Percentiles rank a stretch among this genome's conserved stretches.
These are phyloP conservation scores for Kwoniella pini DNA, from an alignment of 768 basidiomycete species.

Conservation along the genomic window DNA sequence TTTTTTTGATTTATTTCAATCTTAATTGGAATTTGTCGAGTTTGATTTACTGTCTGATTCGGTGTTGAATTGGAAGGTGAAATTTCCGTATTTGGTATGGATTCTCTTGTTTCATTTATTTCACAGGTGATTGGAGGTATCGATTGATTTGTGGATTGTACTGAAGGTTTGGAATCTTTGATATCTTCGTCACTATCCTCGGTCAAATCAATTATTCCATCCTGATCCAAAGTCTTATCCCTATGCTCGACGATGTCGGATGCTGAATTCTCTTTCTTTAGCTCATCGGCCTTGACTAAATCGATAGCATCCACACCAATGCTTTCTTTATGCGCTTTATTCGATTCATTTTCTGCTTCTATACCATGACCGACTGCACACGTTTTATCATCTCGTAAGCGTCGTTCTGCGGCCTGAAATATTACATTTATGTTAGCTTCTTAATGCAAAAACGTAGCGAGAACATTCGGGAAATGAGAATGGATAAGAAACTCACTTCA, in stretches of 20 bases:
- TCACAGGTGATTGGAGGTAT: not conserved
- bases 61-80: not conserved
- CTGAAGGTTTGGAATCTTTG: too few species aligned
- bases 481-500: constrained; percentile 59
- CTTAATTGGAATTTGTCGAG: too few species aligned
- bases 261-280: too few species aligned
- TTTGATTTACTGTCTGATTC: too few species aligned
- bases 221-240: not conserved
- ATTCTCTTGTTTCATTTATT: too few species aligned
- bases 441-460: too few species aligned
- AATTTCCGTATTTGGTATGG: not conserved
- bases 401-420: constrained; percentile 78
- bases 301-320: constrained; percentile 61
- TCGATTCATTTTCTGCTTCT: constrained; percentile 57
- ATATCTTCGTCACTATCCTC: constrained; percentile 3
- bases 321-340: constrained; percentile 70
- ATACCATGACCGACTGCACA: constrained; percentile 58
- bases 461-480: too few species aligned
- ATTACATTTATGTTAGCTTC: too few species aligned
- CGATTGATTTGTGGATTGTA: not conserved
- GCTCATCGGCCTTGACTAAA: constrained; percentile 6
- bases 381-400: constrained; percentile 69
- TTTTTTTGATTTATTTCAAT: constrained; percentile 11
- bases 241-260: not conserved
- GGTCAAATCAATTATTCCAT: constrained; percentile 20